Base-by-base conservation (phyloP, 306 rosid genomes). In the Acacia melanoxylon region DNA sequence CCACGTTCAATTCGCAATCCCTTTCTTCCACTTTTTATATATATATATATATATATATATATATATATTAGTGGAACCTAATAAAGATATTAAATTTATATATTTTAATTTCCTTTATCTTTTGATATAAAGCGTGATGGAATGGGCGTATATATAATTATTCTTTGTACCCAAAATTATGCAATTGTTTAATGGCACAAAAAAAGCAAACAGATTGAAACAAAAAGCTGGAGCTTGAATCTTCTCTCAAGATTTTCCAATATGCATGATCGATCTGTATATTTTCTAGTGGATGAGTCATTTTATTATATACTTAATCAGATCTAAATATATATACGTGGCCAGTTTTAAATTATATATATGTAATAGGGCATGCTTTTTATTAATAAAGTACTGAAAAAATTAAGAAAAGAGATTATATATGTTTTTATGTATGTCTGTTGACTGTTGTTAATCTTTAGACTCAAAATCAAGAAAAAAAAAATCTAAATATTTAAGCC, bases 171-270 rank as follows among this genome's bases (percentile, higher is more conserved):
- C 52, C 33, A 33, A 78, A 33, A 63, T 52, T 49, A 41, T 29
- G 12, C 5, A 56, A 22, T 67, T 66, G 63, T 68, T 33, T 72
- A 63, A 11, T 44, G 59, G 48, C 48, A 62, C 14, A 78, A 74
- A 8, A 8, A 58, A 83, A 73, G 56, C 35, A 29, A 66, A 63
- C 33, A 78, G 4, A 42, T 24, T 40, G 70, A 63, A 78, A 62
- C 45, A 16, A 51, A 68, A 40, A 19, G 51, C 67, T 67, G 59
- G 52, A 73, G 2, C 29, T 48, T 78, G 14, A 35, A 35, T 54
- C 3, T 15, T 58, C 22, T 69, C 29, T 75, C 24, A 70, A 63
- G 84, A 85, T 77, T 76, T 80, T 59, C 54, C 75, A 62, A 52
- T 29, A 17, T 52, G 24, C 40, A 17, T 52, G 24, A 52, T 52